Conservation (phyloP, 2,329 filamentous ascomycete genomes). For the Ceratocystis lukuohia region DNA sequence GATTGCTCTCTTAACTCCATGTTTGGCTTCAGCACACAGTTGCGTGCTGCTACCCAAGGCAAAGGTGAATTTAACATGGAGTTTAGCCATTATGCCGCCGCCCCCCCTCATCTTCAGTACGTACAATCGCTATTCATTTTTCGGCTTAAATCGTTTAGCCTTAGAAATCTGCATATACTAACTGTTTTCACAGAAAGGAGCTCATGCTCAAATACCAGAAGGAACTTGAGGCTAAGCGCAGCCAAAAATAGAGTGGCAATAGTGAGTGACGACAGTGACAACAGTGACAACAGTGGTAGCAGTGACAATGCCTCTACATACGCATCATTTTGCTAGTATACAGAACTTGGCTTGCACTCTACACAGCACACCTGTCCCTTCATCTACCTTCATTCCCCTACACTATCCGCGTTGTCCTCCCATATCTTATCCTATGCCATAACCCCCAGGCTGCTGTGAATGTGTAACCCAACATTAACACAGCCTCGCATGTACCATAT, state of each 20-base stretch:
- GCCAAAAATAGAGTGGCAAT: conserved; percentile 20
- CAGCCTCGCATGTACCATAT: conserved; percentile 17
- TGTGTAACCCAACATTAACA: background rate
- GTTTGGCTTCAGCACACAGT: conserved; percentile 90
- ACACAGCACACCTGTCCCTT: too few species aligned
- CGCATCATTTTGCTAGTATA: too few species aligned
- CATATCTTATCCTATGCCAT: background rate
- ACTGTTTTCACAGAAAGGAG: conserved; percentile 37
- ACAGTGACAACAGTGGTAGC: too few species aligned
- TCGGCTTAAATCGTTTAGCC: too few species aligned
- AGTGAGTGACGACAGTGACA: too few species aligned
- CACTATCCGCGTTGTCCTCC: too few species aligned
- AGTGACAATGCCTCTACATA: too few species aligned
- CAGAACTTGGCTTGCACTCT: too few species aligned
- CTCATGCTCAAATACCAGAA: conserved; percentile 45
- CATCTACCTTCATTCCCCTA: too few species aligned
- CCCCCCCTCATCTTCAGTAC: conserved; percentile 79
- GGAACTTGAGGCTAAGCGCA: conserved; percentile 44
- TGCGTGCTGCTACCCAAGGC: conserved; percentile 87
- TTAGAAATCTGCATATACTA: conserved; percentile 21
- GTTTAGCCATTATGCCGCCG: conserved; percentile 87
- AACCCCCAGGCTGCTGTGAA: background rate
- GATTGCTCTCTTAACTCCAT: conserved; percentile 93
- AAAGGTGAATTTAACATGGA: conserved; percentile 99
- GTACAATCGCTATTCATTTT: conserved; percentile 27